phyloP scores from a whole-genome alignment of 306 rosid genomes.

The Pyrus betulifolia region DNA sequence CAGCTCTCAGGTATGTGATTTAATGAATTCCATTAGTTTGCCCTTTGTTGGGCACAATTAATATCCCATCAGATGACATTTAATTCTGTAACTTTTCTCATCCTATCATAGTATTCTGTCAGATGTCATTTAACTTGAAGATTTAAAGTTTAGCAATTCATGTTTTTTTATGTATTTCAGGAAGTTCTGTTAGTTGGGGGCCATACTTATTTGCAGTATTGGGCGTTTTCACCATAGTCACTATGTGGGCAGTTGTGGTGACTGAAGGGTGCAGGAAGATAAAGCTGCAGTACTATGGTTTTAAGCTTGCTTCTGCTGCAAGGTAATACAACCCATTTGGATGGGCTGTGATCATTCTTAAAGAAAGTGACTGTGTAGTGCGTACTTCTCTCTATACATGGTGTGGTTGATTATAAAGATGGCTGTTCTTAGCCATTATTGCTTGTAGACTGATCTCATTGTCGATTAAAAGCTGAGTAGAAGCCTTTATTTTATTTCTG shows the following conservation, averaged over 20 bases:
- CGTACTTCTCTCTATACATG: not conserved
- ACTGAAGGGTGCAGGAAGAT: slow-evolving; percentile 97
- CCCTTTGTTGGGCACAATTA: not conserved
- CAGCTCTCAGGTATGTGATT: slow-evolving; percentile 77
- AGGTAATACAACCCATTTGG: slow-evolving; percentile 46
- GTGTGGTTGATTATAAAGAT: not conserved
- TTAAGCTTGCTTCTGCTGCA: slow-evolving; percentile 95
- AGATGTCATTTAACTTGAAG: not conserved
- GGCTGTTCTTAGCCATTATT: not conserved
- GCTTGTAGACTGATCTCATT: not conserved
- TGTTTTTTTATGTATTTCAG: slow-evolving; percentile 37
- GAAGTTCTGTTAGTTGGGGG: slow-evolving; percentile 60
- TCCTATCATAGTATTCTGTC: not conserved
- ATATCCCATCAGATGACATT: not conserved
- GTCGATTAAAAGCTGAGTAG: slow-evolving; percentile 6
- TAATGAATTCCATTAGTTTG: too few species aligned
- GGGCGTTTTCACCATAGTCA: slow-evolving; percentile 83
- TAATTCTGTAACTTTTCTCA: not conserved
- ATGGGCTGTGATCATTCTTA: not conserved
- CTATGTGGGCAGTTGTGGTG: slow-evolving; percentile 99
- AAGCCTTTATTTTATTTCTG: slow-evolving; percentile 4
- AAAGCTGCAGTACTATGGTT: slow-evolving; percentile 92
- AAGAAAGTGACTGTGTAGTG: not conserved
- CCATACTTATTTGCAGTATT: slow-evolving; percentile 62
- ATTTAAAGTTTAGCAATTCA: slow-evolving; percentile 12